Base-by-base conservation (phyloP, 495 filamentous ascomycete species). In the Chaetomium cochliodes region DNA sequence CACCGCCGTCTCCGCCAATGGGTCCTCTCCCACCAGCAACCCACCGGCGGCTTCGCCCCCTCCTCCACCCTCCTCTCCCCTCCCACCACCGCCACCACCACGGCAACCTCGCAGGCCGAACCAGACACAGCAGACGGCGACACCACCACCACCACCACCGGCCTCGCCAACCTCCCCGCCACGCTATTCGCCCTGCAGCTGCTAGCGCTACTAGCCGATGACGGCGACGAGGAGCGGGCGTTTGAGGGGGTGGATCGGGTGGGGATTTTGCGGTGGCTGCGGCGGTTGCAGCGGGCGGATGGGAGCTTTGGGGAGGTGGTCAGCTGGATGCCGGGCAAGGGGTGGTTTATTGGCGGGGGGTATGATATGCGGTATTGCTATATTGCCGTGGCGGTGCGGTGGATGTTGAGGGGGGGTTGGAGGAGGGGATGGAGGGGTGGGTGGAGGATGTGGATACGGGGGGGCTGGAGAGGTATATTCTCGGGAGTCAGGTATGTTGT, bases 291-390 rank as follows among this genome's bases (percentile, higher is more conserved):
- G 81, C 84, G 92, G 16, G 74, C 77, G 2, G 89, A 97, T 73
- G 94, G 94, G 16, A 93, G 92, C 69, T 98, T 98, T 77, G 96
- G 93, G 2, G 92, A 98, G 74, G 81, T 88, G 30, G 67, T 93
- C 5, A 83, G 84, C 15, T 79, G 81, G 47, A 73, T 81, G 54
- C 73, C 73, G 1, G 69, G 65, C 11, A 30, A 67, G 5, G 73
- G 76, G 15, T 88, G 83, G 25, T 76, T 76, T 33, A 81, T 96
- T 26, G 86, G 86, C 33, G 93, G 93, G 1, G 90, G 90, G 18
- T 84, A 85, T 52, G 94, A 98, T 74, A 85, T 92, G 78, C 79
- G 96, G 50, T 93, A 91, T 73, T 94, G 92, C 71, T 96, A 94
- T 70, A 85, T 87, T 65, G 92, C 90, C 16, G 81, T 89, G 47